These are phyloP conservation scores for Quercus tomentella DNA, from an alignment of 331 rosid genomes.

Conservation along the genomic window DNA sequence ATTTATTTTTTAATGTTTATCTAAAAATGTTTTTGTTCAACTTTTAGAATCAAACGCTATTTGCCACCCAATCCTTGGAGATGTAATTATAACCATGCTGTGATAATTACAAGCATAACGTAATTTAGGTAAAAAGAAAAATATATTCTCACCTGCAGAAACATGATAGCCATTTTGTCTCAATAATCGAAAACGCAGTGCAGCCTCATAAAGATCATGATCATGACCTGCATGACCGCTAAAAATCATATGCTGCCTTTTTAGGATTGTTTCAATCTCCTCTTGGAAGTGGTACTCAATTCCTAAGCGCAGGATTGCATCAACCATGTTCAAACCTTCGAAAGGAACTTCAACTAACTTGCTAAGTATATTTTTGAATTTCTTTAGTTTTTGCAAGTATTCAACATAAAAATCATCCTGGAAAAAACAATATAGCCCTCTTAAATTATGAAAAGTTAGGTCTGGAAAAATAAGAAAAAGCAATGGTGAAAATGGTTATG, in stretches of 20 bases:
- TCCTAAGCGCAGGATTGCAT: constrained; percentile 50
- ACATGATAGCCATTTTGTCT: constrained; percentile 52
- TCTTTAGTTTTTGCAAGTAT: constrained; percentile 18
- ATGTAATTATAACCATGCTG: too few species aligned
- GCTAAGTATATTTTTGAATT: constrained; percentile 23
- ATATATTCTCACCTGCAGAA: constrained; percentile 26
- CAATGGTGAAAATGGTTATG: too few species aligned
- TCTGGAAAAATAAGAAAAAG: not conserved
- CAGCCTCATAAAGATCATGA: constrained; percentile 21
- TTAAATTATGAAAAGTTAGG: not conserved
- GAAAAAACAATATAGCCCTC: not conserved
- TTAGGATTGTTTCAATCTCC: constrained; percentile 44
- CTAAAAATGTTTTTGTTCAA: too few species aligned
- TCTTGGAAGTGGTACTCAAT: constrained; percentile 44
- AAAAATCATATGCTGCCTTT: constrained; percentile 4
- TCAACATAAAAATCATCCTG: constrained; percentile 19
- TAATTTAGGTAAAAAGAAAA: not conserved
- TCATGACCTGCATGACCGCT: not conserved
- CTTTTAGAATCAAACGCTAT: too few species aligned
- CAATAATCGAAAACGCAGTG: constrained; percentile 55
- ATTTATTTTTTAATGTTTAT: too few species aligned
- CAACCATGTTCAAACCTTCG: constrained; percentile 39
- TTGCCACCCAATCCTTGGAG: too few species aligned
- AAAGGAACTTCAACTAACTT: constrained; percentile 16
- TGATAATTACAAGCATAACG: too few species aligned